These are phyloP conservation scores for Thinopyrum obtusiflorum DNA, from an alignment of 202 grass and related monocot species.

Conservation along the genomic window DNA sequence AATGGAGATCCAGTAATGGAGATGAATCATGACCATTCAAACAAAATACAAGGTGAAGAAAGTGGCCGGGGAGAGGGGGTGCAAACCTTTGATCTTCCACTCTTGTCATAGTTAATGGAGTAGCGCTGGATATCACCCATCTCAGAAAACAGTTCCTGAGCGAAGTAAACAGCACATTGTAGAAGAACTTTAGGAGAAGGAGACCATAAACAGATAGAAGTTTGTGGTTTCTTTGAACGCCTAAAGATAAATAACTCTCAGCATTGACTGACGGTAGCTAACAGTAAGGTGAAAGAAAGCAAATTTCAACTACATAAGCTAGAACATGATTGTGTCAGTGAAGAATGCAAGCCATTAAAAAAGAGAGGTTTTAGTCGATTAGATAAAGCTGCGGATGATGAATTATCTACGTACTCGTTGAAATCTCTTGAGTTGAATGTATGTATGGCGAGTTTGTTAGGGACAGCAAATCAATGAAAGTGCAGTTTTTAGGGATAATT, in stretches of 20 bases:
- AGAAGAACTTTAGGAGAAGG: not conserved
- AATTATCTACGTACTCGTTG: not conserved
- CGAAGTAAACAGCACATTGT: not conserved
- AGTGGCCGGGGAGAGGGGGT: not conserved
- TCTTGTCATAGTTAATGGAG: constrained; percentile 81
- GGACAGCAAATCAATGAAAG: not conserved
- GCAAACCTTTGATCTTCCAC: constrained; percentile 70
- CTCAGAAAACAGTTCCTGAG: constrained; percentile 73
- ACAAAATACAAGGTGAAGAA: not conserved
- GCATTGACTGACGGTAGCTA: not conserved
- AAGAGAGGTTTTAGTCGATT: not conserved
- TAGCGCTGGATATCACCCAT: constrained; percentile 62
- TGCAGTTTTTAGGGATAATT: not conserved
- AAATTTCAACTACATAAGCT: not conserved
- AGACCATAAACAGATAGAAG: not conserved
- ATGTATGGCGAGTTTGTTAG: not conserved
- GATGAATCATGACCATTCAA: not conserved
- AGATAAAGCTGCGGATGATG: not conserved
- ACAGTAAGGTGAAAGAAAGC: not conserved
- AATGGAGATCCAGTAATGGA: not conserved
- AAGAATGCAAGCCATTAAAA: not conserved
- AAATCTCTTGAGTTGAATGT: not conserved
- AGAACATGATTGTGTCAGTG: not conserved
- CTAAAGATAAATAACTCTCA: not conserved
- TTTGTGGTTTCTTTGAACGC: not conserved